Evolutionary conservation across 2,329 filamentous ascomycete species (phyloP).

Genomic region (Metarhizium robertsii): DNA sequence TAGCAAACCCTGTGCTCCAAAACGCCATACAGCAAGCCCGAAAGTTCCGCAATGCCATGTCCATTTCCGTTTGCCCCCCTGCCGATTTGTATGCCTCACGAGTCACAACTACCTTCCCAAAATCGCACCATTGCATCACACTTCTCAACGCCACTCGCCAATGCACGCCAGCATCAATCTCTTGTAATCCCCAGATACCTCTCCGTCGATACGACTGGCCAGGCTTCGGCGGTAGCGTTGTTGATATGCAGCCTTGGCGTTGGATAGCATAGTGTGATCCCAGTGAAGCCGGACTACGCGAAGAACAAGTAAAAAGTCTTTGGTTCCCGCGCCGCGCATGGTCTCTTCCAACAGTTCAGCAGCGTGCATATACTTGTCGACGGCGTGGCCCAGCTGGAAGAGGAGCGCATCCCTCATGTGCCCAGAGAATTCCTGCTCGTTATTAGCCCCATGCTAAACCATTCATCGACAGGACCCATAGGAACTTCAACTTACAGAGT

Average conservation of each 20-base stretch:
- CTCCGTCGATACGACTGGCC: constrained; percentile 60
- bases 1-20: too few relatives aligned
- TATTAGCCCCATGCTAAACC: neutral
- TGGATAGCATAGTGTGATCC: constrained; percentile 64
- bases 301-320: constrained; percentile 68
- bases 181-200: constrained; percentile 81
- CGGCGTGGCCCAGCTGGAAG: constrained; percentile 66
- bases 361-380: constrained; percentile 77
- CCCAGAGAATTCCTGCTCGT: constrained; percentile 64
- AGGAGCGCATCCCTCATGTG: constrained; percentile 85
- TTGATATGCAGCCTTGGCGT: constrained; percentile 70
- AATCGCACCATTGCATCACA: neutral
- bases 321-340: constrained; percentile 83
- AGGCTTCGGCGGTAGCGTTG: constrained; percentile 61
- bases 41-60: too few relatives aligned
- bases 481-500: constrained; percentile 39
- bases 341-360: constrained; percentile 73
- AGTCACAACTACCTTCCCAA: too few relatives aligned
- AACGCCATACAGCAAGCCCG: too few relatives aligned
- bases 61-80: too few relatives aligned
- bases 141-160: constrained; percentile 27
- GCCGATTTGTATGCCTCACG: too few relatives aligned
- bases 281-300: constrained; percentile 78
- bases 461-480: neutral
- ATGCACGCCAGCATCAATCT: constrained; percentile 63